These are phyloP conservation scores for Setaria italica DNA, from an alignment of 202 grass and related monocot species.

Conservation along the genomic window DNA sequence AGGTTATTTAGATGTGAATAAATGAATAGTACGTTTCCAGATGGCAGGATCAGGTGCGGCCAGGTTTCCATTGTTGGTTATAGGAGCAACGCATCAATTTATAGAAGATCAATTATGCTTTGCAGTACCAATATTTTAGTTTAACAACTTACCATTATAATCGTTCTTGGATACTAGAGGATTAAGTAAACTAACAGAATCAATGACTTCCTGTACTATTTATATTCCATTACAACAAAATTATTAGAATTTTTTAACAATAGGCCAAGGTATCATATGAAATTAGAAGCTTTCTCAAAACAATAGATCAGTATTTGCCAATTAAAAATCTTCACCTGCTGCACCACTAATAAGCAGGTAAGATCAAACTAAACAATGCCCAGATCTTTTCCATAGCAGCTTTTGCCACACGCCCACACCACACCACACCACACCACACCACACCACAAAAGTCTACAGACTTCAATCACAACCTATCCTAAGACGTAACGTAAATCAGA, in stretches of 20 bases:
- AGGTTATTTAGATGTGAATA: conserved; percentile 17
- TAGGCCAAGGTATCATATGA: not conserved
- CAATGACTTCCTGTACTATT: not conserved
- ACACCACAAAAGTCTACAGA: not conserved
- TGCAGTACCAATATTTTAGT: not conserved
- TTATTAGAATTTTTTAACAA: not conserved
- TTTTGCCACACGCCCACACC: not conserved
- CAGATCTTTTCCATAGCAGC: not conserved
- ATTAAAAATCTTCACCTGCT: not conserved
- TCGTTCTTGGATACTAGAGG: not conserved
- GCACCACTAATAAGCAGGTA: not conserved
- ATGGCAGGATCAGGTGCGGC: conserved; percentile 12
- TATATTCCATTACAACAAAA: not conserved
- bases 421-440: too few species aligned
- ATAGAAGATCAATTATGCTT: not conserved
- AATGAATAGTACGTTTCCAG: conserved; percentile 12
- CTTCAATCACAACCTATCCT: not conserved
- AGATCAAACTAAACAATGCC: conserved; percentile 1
- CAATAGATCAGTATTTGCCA: not conserved
- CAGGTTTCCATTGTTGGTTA: conserved; percentile 24
- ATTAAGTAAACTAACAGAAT: conserved; percentile 10
- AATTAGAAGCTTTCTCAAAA: not conserved
- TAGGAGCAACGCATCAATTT: not conserved
- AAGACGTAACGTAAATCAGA: conserved; percentile 1
- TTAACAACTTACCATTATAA: not conserved